A percentile compares a stretch with the other conserved stretches of the same genome.
Evolutionary conservation across 176 grass and related monocot species (phyloP).

Genomic region (barley (Hordeum vulgare)): DNA sequence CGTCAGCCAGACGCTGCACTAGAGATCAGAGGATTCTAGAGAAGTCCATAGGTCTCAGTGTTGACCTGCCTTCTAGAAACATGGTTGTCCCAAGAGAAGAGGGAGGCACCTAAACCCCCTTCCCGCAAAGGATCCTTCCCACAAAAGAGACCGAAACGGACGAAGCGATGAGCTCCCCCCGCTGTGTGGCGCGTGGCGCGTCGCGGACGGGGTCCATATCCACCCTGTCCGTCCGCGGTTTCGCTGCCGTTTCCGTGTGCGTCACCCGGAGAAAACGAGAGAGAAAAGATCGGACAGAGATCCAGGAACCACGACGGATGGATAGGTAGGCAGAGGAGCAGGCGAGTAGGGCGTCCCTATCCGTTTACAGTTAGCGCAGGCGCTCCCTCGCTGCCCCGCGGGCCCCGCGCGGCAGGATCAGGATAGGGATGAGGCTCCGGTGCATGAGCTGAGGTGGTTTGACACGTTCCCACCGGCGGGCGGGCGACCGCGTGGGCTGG

Average conservation of each 20-base stretch:
- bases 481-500: not conserved
- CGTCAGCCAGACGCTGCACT: no score
- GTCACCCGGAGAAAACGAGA: not conserved
- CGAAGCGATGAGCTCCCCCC: no score
- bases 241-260: slow-evolving; percentile 16
- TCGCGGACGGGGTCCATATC: no score
- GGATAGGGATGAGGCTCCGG: not conserved
- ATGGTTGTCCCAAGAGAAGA: no score
- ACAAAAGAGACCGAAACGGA: no score
- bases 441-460: not conserved
- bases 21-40: no score
- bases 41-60: no score
- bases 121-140: no score
- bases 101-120: no score
- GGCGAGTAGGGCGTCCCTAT: slow-evolving; percentile 6
- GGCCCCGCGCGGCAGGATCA: not conserved
- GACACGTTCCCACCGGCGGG: not conserved
- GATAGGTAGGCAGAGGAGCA: not conserved
- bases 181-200: no score
- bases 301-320: not conserved
- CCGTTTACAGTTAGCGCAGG: not conserved
- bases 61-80: no score
- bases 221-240: not conserved
- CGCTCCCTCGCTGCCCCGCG: not conserved
- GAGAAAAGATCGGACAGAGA: not conserved